phyloP scores from a whole-genome alignment of 768 basidiomycete species.

The Tulasnella sp. region DNA sequence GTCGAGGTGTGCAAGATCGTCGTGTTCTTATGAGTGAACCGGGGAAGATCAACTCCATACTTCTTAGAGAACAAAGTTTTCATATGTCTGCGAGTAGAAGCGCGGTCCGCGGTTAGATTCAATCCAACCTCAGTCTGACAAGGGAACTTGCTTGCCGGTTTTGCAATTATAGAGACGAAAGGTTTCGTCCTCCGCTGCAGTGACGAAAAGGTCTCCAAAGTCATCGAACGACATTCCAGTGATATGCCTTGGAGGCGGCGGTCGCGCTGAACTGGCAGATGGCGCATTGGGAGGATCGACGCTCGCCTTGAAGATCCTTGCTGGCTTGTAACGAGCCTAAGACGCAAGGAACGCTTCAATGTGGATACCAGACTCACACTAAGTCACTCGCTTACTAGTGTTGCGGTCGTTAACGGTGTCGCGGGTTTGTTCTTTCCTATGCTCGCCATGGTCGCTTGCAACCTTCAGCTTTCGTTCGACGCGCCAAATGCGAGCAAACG shows the following conservation, averaged over 20 bases:
- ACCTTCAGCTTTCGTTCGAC: neutral
- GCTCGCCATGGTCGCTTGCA: neutral
- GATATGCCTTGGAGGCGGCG: conserved; percentile 50
- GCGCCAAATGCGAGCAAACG: conserved; percentile 3
- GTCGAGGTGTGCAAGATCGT: conserved; percentile 85
- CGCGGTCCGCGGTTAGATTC: conserved; percentile 4
- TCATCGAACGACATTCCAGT: conserved; percentile 89
- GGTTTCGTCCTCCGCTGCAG: conserved; percentile 84
- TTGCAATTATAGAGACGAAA: conserved; percentile 83
- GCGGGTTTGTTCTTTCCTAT: conserved; percentile 9
- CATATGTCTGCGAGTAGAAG: conserved; percentile 33
- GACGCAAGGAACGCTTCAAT: neutral
- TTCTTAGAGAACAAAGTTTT: conserved; percentile 88
- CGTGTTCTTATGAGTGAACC: conserved; percentile 86
- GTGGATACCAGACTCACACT: neutral
- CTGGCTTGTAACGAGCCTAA: conserved; percentile 70
- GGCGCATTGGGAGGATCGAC: conserved; percentile 48
- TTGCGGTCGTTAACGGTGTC: conserved; percentile 7
- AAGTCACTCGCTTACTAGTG: conserved; percentile 1
- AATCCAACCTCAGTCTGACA: conserved; percentile 16
- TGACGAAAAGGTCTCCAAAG: conserved; percentile 73
- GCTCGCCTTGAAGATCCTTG: conserved; percentile 75
- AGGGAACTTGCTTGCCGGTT: conserved; percentile 76
- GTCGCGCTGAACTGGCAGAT: conserved; percentile 30
- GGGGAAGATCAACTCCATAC: conserved; percentile 88